Percentiles rank a stretch among this genome's conserved stretches.
phyloP scores from a whole-genome alignment of 352 stramenopile species.

The Aphanomyces astaci region DNA sequence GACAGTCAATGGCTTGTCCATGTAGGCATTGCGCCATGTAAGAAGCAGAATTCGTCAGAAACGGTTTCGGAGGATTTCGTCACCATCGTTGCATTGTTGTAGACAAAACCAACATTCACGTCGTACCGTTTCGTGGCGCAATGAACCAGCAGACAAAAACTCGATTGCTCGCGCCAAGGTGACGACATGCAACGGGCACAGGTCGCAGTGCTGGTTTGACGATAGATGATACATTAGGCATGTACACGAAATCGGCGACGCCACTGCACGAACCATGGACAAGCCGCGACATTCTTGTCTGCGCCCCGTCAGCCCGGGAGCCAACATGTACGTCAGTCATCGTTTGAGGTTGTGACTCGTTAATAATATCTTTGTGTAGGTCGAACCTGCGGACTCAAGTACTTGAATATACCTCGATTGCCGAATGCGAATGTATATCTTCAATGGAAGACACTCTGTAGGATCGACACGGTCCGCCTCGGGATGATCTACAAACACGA shows the following conservation, averaged over 20 bases:
- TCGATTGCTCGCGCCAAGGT: neutral
- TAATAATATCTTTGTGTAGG: slow-evolving; percentile 1
- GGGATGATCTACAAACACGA: slow-evolving; percentile 17
- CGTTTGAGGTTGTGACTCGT: neutral
- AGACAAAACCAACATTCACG: neutral
- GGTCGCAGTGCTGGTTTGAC: neutral
- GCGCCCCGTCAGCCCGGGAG: neutral
- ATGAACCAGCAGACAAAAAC: too few species aligned
- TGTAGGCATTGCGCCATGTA: too few species aligned
- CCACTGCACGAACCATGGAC: neutral
- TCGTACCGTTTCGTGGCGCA: neutral
- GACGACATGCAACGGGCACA: neutral
- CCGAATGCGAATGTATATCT: too few species aligned
- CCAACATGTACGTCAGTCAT: slow-evolving; percentile 15
- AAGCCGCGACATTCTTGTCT: slow-evolving; percentile 6
- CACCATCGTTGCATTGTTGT: too few species aligned
- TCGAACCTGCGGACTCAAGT: slow-evolving; percentile 5
- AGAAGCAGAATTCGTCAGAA: too few species aligned
- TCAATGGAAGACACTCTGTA: too few species aligned
- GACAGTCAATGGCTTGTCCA: too few species aligned
- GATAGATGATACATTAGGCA: neutral
- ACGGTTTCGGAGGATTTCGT: too few species aligned
- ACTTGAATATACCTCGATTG: too few species aligned
- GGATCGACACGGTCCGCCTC: slow-evolving; percentile 16
- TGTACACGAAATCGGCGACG: neutral